Evolutionary conservation across 768 basidiomycete genomes (phyloP).

Genomic region (Cyclocybe cylindracea): DNA sequence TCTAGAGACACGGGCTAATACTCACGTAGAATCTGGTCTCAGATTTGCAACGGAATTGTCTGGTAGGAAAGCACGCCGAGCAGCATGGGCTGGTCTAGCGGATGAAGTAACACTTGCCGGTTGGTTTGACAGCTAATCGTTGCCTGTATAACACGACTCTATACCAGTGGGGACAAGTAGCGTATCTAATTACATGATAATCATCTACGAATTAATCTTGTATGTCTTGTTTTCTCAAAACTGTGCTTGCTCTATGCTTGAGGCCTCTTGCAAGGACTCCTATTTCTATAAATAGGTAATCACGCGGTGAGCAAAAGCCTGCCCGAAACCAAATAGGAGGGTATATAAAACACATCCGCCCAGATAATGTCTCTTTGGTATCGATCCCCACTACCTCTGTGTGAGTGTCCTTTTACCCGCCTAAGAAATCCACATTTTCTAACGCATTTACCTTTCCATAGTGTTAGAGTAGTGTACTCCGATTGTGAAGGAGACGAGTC

Average conservation of each 20-base stretch:
- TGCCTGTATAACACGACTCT: background rate
- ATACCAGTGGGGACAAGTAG: background rate
- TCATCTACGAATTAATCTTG: no score
- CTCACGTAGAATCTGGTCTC: background rate
- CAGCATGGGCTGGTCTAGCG: conserved; percentile 66
- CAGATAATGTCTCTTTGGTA: conserved; percentile 12
- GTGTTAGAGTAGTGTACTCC: conserved; percentile 7
- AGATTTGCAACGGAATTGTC: conserved; percentile 87
- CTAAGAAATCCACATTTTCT: background rate
- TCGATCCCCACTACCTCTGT: conserved; percentile 15
- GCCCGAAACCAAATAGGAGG: conserved; percentile 13
- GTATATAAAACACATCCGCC: conserved; percentile 11
- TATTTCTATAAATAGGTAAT: background rate
- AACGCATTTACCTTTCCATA: background rate
- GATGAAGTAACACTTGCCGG: conserved; percentile 75
- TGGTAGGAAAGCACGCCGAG: conserved; percentile 67
- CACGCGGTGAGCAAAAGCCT: conserved; percentile 7
- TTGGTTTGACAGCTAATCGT: conserved; percentile 57
- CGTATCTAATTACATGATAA: no score
- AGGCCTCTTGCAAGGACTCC: no score
- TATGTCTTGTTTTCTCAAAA: no score
- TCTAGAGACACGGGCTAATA: background rate
- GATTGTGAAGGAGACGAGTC: background rate
- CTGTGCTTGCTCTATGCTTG: no score
- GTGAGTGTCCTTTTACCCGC: conserved; percentile 5